Base-by-base conservation (phyloP, 768 basidiomycete genomes). In the Zangia roseola region DNA sequence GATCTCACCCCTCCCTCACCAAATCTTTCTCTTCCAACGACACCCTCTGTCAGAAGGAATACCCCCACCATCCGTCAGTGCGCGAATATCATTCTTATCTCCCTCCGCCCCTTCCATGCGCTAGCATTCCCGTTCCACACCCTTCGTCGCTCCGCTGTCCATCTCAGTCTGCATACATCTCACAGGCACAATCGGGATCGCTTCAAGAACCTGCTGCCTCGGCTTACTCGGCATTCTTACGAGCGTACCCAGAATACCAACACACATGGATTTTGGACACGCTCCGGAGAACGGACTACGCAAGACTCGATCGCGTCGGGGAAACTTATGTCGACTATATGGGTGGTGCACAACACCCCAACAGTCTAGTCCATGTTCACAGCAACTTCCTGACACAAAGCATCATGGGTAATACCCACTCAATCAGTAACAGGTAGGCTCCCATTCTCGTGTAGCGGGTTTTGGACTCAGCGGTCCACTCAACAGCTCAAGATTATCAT, bases 281-380 rank as follows among this genome's bases (percentile, higher is more conserved):
- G 0, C 75, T 88, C 14, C 80, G 86, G 40, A 72, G 76, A 54
- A 81, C 76, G 0, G 85, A 89, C 63, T 86, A 79, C 55, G 50
- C 71, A 5, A 70, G 86, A 43, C 71, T 87, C 36, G 79, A 83
- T 52, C 76, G 75, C 12, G 69, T 71, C 9, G 80, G 80, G 6
- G 87, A 91, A 70, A 85, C 83, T 9, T 91, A 91, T 50, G 84
- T 90, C 52, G 90, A 92, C 60, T 91, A 87, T 55, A 91, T 91
- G 87, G 90, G 90, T 25, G 88, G 86, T 20, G 79, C 86, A 0
- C 71, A 91, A 28, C 89, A 88, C 54, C 90, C 90, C 10, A 85
- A 88, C 57, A 85, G 82, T 56, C 79, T 92, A 28, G 78, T 91
- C 49, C 77, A 76, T 33, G 79, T 81, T 10, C 87, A 91, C 56